Evolutionary conservation across 495 filamentous ascomycete species (phyloP).

Genomic region (Aspergillus affinis): DNA sequence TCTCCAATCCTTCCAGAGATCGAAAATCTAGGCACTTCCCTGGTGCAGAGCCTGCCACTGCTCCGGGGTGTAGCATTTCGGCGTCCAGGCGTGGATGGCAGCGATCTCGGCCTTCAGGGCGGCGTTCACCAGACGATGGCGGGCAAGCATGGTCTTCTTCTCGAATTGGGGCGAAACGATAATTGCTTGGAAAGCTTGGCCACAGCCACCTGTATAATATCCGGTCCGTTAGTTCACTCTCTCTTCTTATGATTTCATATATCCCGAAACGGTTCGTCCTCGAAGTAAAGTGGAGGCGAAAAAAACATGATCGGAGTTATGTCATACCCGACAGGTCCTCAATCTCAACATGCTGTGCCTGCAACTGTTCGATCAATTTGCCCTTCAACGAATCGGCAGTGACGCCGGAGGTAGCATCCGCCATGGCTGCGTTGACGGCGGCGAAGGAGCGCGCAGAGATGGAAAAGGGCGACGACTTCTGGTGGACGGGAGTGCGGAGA

Average conservation of each 20-base stretch:
- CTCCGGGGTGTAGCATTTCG: conserved; percentile 93
- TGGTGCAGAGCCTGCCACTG: conserved; percentile 78
- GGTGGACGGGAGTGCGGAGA: conserved; percentile 30
- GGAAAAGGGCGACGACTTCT: conserved; percentile 35
- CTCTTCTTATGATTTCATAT: background rate
- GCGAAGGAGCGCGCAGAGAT: conserved; percentile 41
- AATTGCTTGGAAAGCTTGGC: conserved; percentile 88
- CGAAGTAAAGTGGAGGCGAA: background rate
- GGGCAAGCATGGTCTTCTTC: conserved; percentile 81
- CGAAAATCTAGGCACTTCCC: conserved; percentile 9
- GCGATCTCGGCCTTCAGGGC: conserved; percentile 91
- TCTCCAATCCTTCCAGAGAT: background rate
- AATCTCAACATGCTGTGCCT: conserved; percentile 85
- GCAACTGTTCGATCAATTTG: conserved; percentile 70
- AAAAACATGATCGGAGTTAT: background rate
- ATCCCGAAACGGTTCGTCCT: background rate
- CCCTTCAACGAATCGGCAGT: conserved; percentile 66
- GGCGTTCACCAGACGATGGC: conserved; percentile 86
- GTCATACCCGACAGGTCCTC: conserved; percentile 85
- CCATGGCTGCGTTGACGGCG: conserved; percentile 46
- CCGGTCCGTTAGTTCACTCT: conserved; percentile 5
- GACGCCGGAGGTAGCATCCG: conserved; percentile 59
- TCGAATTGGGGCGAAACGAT: conserved; percentile 87
- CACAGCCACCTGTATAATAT: conserved; percentile 72
- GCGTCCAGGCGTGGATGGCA: conserved; percentile 96